Percentiles rank a stretch among this genome's conserved stretches.
Conservation (phyloP, 352 stramenopile genomes). For the Phytopythium cucurbitacearum region DNA sequence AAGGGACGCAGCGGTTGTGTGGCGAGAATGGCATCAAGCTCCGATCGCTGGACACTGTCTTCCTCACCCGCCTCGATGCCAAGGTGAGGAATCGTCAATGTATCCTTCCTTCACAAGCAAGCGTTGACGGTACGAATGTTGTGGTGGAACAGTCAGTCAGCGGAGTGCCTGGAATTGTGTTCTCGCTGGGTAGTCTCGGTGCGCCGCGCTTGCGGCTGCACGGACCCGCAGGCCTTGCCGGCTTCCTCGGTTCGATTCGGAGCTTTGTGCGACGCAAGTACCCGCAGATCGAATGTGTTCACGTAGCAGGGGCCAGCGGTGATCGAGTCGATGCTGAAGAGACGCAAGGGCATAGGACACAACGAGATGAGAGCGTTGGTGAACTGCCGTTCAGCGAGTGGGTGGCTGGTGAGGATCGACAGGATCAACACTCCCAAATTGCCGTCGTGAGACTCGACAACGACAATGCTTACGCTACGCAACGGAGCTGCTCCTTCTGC, state of each 20-base stretch:
- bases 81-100: conserved; percentile 19
- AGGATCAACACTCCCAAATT: too few species aligned
- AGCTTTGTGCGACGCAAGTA: conserved; percentile 71
- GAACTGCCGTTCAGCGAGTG: too few species aligned
- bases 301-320: conserved; percentile 10
- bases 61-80: conserved; percentile 61
- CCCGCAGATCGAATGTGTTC: conserved; percentile 49
- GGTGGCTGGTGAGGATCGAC: too few species aligned
- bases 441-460: too few species aligned
- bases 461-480: too few species aligned
- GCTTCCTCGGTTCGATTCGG: conserved; percentile 45
- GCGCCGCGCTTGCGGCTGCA: conserved; percentile 39
- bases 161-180: conserved; percentile 61
- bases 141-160: conserved; percentile 41
- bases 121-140: background rate
- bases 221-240: conserved; percentile 30
- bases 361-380: too few species aligned
- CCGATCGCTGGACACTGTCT: conserved; percentile 59
- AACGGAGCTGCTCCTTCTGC: too few species aligned
- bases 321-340: too few species aligned
- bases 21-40: conserved; percentile 72
- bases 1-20: conserved; percentile 61
- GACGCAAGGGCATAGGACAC: too few species aligned
- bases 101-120: background rate
- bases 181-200: conserved; percentile 49